Evolutionary conservation across 177 flowering plant genomes (phyloP).

Genomic region (Telopea speciosissima): DNA sequence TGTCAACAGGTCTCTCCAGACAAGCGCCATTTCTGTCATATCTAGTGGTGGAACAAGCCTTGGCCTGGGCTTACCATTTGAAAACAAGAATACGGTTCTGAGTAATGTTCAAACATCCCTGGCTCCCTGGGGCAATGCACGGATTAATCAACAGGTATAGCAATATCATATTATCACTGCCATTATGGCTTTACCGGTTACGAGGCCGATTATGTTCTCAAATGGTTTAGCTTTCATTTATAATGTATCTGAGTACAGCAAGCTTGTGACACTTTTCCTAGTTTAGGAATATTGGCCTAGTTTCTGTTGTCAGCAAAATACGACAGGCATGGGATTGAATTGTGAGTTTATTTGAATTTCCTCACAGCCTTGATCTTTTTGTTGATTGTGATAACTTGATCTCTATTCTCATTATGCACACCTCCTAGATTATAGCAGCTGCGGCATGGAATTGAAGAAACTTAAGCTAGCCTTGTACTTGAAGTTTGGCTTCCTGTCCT

Average conservation of each 20-base stretch:
- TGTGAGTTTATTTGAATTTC: too few relatives aligned
- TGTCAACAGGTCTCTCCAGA: slow-evolving; percentile 44
- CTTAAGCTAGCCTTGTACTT: too few relatives aligned
- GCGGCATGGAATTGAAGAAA: too few relatives aligned
- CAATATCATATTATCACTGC: neutral
- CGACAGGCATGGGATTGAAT: neutral
- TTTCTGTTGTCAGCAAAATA: neutral
- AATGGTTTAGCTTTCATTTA: neutral
- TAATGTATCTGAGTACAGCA: neutral
- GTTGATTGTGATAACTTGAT: too few relatives aligned
- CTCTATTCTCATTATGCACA: too few relatives aligned
- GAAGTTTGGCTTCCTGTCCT: too few relatives aligned
- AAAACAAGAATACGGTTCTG: slow-evolving; percentile 37
- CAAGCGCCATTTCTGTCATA: slow-evolving; percentile 26
- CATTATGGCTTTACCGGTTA: neutral
- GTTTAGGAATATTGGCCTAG: neutral
- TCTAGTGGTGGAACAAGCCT: slow-evolving; percentile 34
- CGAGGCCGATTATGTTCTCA: neutral
- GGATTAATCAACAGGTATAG: slow-evolving; percentile 57
- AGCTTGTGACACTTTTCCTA: neutral
- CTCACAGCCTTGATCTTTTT: too few relatives aligned
- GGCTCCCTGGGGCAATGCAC: slow-evolving; percentile 55
- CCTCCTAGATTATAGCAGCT: too few relatives aligned
- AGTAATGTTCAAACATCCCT: slow-evolving; percentile 47
- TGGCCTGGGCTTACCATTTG: slow-evolving; percentile 39